Base-by-base conservation (phyloP, 306 rosid species). In the Astragalus glycyphyllos region DNA sequence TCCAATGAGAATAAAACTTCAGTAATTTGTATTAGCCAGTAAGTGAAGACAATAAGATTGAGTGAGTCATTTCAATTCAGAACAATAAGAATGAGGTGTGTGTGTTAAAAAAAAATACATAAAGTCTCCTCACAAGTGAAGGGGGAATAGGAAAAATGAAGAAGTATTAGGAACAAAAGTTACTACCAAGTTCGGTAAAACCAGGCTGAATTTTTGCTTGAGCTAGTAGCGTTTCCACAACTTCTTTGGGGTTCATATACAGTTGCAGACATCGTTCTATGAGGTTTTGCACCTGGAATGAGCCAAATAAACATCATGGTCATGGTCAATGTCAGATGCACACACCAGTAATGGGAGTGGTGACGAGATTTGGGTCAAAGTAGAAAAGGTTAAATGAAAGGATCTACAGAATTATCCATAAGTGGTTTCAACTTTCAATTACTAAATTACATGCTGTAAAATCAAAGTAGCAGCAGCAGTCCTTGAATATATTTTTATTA, bases 161-260 rank as follows among this genome's bases (percentile, higher is more conserved):
- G n/a, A 41, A 42, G 44, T n/a, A 20, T 3, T 41, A n/a, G 13
- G 58, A 65, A 46, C 56, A 51, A 16, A 68, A 75, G 56, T 48
- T 65, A 16, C 47, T 89, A 89, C 98, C 96, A 59, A 87, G 90
- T 69, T 88, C 86, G 0, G 98, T 89, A 72, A 92, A 92, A 81
- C 85, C 89, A 70, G 96, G 98, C 77, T 89, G 90, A 48, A 92
- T 89, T 67, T 89, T 84, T 29, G 85, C 94, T 67, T 89, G 83
- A 66, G 45, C 80, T 75, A 83, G 69, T 29, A 92, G 82, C 8
- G 80, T 84, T 47, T 89, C 87, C 65, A 84, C 91, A 74, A 86
- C 92, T 86, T 92, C 92, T 74, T 80, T 87, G 48, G 79, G 86
- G 73, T 70, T 87, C 96, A 92, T 92, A 74, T 92, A 86, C 38